phyloP scores from a whole-genome alignment of 495 filamentous ascomycete genomes.

The Daldinia caldariorum region DNA sequence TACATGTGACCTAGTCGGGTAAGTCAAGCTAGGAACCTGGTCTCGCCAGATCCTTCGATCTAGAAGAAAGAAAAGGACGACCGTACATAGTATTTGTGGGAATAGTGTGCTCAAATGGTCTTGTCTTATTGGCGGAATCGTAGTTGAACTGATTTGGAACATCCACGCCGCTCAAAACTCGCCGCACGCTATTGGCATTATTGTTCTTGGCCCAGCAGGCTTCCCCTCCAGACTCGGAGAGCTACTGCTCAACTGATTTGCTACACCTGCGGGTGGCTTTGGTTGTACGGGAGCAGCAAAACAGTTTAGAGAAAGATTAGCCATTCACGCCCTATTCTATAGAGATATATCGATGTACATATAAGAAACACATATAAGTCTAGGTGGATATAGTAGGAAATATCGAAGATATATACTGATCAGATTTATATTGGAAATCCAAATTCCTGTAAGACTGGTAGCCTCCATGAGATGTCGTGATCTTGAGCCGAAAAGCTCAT shows the following conservation, averaged over 20 bases:
- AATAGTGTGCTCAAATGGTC: constrained; percentile 16
- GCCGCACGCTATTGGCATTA: constrained; percentile 33
- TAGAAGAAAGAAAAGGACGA: constrained; percentile 7
- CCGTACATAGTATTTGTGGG: constrained; percentile 28
- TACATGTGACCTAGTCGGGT: constrained; percentile 31
- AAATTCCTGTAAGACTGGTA: not conserved
- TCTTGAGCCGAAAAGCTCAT: constrained; percentile 15
- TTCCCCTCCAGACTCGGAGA: constrained; percentile 11
- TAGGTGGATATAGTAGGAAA: too few species aligned
- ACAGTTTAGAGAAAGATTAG: not conserved
- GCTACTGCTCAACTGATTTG: not conserved
- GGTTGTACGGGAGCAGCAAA: not conserved
- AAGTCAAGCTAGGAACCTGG: constrained; percentile 26
- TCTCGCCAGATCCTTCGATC: constrained; percentile 35
- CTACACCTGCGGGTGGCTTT: not conserved
- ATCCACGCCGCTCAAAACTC: constrained; percentile 21
- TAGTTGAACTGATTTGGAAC: not conserved
- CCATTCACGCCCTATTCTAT: not conserved
- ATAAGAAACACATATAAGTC: too few species aligned
- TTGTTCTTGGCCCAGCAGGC: constrained; percentile 21
- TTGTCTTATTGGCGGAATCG: constrained; percentile 26
- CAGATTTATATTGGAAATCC: too few species aligned
- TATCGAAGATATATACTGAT: too few species aligned
- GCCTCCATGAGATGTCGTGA: not conserved
- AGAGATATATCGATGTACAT: too few species aligned